These are phyloP conservation scores for Nitzschia sp. DNA, from an alignment of 108 stramenopile genomes.

Conservation along the genomic window DNA sequence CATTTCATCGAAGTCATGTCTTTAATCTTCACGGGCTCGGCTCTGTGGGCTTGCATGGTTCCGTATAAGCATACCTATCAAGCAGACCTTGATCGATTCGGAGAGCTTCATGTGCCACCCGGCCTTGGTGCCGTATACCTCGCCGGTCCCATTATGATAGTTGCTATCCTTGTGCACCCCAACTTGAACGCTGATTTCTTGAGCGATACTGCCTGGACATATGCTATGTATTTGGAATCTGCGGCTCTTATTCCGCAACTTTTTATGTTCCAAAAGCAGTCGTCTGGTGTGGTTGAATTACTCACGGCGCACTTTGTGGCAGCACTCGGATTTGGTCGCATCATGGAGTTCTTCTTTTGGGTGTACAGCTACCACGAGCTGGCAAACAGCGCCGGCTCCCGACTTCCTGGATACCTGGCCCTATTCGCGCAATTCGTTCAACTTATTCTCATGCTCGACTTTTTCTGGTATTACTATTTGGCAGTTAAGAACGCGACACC, in stretches of 20 bases:
- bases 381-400: slow-evolving; percentile 80
- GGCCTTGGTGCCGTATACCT: slow-evolving; percentile 82
- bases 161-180: slow-evolving; percentile 91
- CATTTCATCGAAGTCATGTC: slow-evolving; percentile 90
- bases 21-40: slow-evolving; percentile 71
- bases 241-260: slow-evolving; percentile 95
- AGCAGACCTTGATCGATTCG: slow-evolving; percentile 87
- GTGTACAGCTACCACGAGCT: slow-evolving; percentile 97
- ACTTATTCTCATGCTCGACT: slow-evolving; percentile 94
- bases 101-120: slow-evolving; percentile 86
- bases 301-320: slow-evolving; percentile 94
- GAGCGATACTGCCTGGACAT: slow-evolving; percentile 97
- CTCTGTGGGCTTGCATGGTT: slow-evolving; percentile 79
- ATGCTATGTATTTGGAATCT: slow-evolving; percentile 98
- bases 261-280: slow-evolving; percentile 98
- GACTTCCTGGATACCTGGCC: slow-evolving; percentile 94
- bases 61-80: slow-evolving; percentile 90
- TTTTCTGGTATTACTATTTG: slow-evolving; percentile 97
- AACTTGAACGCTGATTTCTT: slow-evolving; percentile 94
- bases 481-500: slow-evolving; percentile 90
- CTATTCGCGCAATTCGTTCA: slow-evolving; percentile 96
- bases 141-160: slow-evolving; percentile 84
- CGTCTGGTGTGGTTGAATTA: slow-evolving; percentile 74
- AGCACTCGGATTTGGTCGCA: slow-evolving; percentile 89
- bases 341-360: slow-evolving; percentile 99